phyloP scores from a whole-genome alignment of 106 monocot species.

The Xerophyta viscosa region DNA sequence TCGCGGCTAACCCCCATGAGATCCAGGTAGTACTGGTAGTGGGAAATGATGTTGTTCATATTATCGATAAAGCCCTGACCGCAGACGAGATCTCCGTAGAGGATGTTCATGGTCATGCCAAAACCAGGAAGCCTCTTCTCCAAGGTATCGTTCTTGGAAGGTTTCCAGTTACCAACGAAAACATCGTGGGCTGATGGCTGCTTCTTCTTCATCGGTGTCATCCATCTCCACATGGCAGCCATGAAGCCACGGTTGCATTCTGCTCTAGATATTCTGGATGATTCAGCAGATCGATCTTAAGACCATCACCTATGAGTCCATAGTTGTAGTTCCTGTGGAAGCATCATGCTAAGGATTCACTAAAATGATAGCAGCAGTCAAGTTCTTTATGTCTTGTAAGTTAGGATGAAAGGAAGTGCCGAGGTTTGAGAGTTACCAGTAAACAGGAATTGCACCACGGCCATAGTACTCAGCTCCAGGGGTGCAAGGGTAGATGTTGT shows the following conservation, averaged over 20 bases:
- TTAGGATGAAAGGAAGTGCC: background rate
- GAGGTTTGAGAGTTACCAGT: slow-evolving; percentile 30
- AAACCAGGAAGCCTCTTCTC: slow-evolving; percentile 85
- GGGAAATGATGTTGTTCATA: slow-evolving; percentile 88
- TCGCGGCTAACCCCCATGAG: slow-evolving; percentile 84
- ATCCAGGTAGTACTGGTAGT: slow-evolving; percentile 91
- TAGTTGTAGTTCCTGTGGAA: slow-evolving; percentile 80
- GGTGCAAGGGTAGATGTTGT: slow-evolving; percentile 38
- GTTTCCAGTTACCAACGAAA: slow-evolving; percentile 87
- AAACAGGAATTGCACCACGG: slow-evolving; percentile 57
- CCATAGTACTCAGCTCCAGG: slow-evolving; percentile 47
- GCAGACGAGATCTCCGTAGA: slow-evolving; percentile 62
- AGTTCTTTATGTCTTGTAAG: no score
- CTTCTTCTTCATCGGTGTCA: slow-evolving; percentile 85
- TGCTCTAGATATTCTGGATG: slow-evolving; percentile 82
- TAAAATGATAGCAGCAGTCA: no score
- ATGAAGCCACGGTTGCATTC: slow-evolving; percentile 88
- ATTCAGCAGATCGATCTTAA: slow-evolving; percentile 57
- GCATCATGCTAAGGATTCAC: no score
- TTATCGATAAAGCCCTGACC: slow-evolving; percentile 68
- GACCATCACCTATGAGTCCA: slow-evolving; percentile 29
- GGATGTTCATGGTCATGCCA: slow-evolving; percentile 84
- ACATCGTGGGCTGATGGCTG: slow-evolving; percentile 92
- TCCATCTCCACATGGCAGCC: slow-evolving; percentile 86
- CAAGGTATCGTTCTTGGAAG: slow-evolving; percentile 84